Evolutionary conservation across 1,284 basidiomycete genomes (phyloP), one percentile per base, ranked within the genome.

Genomic region (Tranzscheliella williamsii): DNA sequence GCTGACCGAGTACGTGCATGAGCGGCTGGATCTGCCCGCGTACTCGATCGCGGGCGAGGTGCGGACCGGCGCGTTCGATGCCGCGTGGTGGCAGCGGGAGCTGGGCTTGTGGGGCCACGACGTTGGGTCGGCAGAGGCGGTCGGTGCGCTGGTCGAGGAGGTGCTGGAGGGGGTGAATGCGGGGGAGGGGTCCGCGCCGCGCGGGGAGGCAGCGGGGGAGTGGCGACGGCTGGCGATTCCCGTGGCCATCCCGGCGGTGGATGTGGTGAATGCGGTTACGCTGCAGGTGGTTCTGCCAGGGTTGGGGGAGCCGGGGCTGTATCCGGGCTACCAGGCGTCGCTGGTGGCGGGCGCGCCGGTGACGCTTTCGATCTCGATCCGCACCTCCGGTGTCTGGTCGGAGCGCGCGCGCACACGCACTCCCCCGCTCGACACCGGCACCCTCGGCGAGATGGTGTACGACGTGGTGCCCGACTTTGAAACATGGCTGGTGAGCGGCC

Each of bases 401-500:
- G 8, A n/a, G n/a, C n/a, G n/a, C n/a, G n/a, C n/a, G n/a, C n/a
- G n/a, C n/a, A n/a, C n/a, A n/a, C n/a, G n/a, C n/a, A n/a, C n/a
- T n/a, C n/a, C n/a, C n/a, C n/a, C n/a, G n/a, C n/a, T n/a, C n/a
- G n/a, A n/a, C n/a, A n/a, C n/a, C n/a, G n/a, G n/a, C n/a, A n/a
- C n/a, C n/a, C n/a, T n/a, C 7, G 42, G 35, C 24, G 36, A 31
- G 29, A 62, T 75, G 45, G 34, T 62, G 23, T 75, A 73, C 52
- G 60, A 75, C 16, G 22, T 75, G 2, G 24, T 60, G 2, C 53
- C 48, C 20, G 71, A 73, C 32, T 68, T 65, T 30, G 67, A 70
- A 18, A 50, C 42, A 16, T 75, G 73, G 73, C 40, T 72, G 13
- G 56, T 75, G 2, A 61, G 61, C 46, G 73, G 73, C 8, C 13